These are phyloP conservation scores for Podila verticillata DNA, from an alignment of 192 early-diverging fungal species.

Conservation along the genomic window DNA sequence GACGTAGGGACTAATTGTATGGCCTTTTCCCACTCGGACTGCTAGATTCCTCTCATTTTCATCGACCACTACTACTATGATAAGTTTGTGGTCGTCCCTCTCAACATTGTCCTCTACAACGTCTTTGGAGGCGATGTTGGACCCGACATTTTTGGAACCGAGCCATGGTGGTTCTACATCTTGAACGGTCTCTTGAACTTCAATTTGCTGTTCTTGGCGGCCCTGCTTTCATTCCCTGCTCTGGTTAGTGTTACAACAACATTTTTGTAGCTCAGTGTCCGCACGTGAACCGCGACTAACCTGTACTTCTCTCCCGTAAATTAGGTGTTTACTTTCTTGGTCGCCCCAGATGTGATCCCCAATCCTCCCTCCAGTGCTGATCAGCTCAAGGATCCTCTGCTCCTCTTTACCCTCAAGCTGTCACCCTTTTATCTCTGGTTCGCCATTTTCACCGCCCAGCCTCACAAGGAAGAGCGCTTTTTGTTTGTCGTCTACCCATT, in stretches of 20 bases:
- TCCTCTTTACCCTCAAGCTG: constrained; percentile 66
- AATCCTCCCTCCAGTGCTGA: constrained; percentile 27
- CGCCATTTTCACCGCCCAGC: constrained; percentile 80
- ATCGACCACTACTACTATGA: constrained; percentile 87
- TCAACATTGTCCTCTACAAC: constrained; percentile 94
- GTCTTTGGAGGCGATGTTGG: constrained; percentile 77
- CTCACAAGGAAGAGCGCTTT: constrained; percentile 99
- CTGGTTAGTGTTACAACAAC: constrained; percentile 70
- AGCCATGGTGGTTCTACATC: constrained; percentile 87
- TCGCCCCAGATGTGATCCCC: constrained; percentile 55
- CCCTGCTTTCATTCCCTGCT: constrained; percentile 68
- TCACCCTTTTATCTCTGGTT: constrained; percentile 82
- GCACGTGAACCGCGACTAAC: too few relatives aligned
- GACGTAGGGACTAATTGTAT: too few relatives aligned
- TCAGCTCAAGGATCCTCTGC: constrained; percentile 43
- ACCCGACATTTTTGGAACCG: constrained; percentile 88
- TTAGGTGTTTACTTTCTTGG: constrained; percentile 56
- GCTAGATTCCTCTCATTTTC: constrained; percentile 66
- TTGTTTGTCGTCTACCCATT: constrained; percentile 92
- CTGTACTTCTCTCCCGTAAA: not conserved
- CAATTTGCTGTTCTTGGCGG: constrained; percentile 82
- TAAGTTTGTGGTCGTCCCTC: constrained; percentile 72
- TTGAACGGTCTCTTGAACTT: constrained; percentile 92
- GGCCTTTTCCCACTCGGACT: not conserved
- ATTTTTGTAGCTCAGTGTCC: too few relatives aligned